Conservation (phyloP, 805 yeast species). For the Starmerella kuoi region DNA sequence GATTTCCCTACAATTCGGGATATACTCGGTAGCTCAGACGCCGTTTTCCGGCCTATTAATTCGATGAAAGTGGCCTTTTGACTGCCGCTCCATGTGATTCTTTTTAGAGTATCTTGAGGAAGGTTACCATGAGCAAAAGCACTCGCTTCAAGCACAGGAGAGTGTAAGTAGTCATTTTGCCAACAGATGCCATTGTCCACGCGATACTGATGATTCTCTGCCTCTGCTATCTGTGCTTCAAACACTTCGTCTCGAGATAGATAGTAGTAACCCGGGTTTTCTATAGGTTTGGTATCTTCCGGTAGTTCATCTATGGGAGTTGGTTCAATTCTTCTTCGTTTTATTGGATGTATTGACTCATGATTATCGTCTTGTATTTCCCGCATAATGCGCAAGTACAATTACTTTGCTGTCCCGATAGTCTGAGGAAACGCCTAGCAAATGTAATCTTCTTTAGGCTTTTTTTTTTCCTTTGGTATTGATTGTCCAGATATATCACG, state of each 20-base stretch:
- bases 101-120: not conserved
- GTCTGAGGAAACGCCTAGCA: no score
- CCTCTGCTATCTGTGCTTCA: slow-evolving; percentile 1
- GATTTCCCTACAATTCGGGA: slow-evolving; percentile 14
- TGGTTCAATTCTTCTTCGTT: no score
- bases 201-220: slow-evolving; percentile 6
- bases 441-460: no score
- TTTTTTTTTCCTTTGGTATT: no score
- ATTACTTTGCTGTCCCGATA: no score
- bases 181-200: slow-evolving; percentile 11
- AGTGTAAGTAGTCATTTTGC: not conserved
- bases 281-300: not conserved
- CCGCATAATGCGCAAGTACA: no score
- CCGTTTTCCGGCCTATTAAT: slow-evolving; percentile 17
- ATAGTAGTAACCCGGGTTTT: not conserved
- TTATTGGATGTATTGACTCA: no score
- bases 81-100: slow-evolving; percentile 12
- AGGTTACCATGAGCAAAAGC: not conserved
- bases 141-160: not conserved
- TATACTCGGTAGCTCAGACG: slow-evolving; percentile 9
- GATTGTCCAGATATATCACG: no score
- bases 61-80: slow-evolving; percentile 17
- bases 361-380: no score
- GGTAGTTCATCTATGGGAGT: no score
- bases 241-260: not conserved